Conservation (phyloP, 768 basidiomycete genomes). For the Serendipita sp. region DNA sequence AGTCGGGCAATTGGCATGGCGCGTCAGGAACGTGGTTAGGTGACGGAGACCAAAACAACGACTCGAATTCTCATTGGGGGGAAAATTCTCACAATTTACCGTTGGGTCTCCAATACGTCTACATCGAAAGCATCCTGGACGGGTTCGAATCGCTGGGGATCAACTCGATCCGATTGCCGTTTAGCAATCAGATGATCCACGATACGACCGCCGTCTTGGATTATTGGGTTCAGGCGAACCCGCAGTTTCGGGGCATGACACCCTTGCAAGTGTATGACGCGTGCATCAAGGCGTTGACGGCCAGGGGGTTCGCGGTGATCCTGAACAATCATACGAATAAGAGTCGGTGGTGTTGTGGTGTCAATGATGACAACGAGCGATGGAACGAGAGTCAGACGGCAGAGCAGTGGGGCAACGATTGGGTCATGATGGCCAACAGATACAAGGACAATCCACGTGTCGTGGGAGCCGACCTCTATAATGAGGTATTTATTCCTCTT, state of each 20-base stretch:
- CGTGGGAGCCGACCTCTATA: conserved; percentile 9
- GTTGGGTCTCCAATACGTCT: conserved; percentile 5
- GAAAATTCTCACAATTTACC: conserved; percentile 4
- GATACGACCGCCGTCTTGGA: conserved; percentile 2
- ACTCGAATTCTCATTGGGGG: not conserved
- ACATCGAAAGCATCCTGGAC: conserved; percentile 7
- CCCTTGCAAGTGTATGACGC: conserved; percentile 8
- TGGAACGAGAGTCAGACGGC: conserved; percentile 9
- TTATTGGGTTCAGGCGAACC: conserved; percentile 6
- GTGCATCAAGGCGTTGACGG: conserved; percentile 7
- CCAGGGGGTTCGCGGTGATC: conserved; percentile 8
- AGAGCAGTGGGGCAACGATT: conserved; percentile 5
- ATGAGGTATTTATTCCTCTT: not conserved
- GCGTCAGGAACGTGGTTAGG: conserved; percentile 7
- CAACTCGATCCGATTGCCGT: conserved; percentile 10
- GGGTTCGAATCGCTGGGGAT: conserved; percentile 8
- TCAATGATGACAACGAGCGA: conserved; percentile 9
- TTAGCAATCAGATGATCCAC: conserved; percentile 9
- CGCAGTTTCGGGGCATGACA: conserved; percentile 7
- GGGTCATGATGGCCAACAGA: conserved; percentile 7
- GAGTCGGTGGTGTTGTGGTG: conserved; percentile 8
- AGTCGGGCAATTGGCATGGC: conserved; percentile 9
- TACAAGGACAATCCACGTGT: conserved; percentile 9
- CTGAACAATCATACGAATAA: conserved; percentile 6
- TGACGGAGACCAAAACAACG: conserved; percentile 7